Percentiles rank a stretch among this genome's conserved stretches.
These are phyloP conservation scores for Mayamaea pseudoterrestris DNA, from an alignment of 108 stramenopile genomes.

Conservation along the genomic window DNA sequence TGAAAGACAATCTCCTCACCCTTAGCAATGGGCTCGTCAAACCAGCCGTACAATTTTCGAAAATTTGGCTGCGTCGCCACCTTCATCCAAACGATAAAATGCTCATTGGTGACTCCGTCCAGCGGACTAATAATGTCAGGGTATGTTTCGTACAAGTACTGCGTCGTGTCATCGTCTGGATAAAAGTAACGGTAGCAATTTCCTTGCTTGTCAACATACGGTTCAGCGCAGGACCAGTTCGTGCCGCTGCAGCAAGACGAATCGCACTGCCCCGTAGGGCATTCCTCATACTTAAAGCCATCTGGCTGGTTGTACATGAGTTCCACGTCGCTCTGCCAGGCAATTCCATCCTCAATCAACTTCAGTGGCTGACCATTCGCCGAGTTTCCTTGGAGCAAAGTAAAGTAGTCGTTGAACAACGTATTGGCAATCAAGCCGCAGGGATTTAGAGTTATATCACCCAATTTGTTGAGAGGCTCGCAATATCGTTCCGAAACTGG, in stretches of 20 bases:
- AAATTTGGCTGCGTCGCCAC: constrained; percentile 84
- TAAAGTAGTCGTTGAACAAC: constrained; percentile 90
- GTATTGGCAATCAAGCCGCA: constrained; percentile 98
- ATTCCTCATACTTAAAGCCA: constrained; percentile 49
- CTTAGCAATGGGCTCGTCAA: constrained; percentile 67
- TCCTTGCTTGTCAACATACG: constrained; percentile 36
- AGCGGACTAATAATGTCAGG: constrained; percentile 65
- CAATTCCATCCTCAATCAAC: constrained; percentile 86
- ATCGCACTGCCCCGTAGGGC: constrained; percentile 30
- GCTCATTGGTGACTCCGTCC: constrained; percentile 92
- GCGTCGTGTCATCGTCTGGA: constrained; percentile 72
- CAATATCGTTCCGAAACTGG: constrained; percentile 15
- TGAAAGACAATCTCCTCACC: constrained; percentile 60
- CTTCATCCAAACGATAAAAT: constrained; percentile 99
- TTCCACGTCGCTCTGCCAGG: constrained; percentile 91
- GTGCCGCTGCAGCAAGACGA: constrained; percentile 36
- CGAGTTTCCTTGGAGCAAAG: constrained; percentile 21
- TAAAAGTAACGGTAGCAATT: constrained; percentile 78
- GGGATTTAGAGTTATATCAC: constrained; percentile 73
- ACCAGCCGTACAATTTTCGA: constrained; percentile 95
- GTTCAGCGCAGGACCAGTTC: constrained; percentile 47
- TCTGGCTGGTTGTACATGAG: constrained; percentile 75
- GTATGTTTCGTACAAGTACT: constrained; percentile 79
- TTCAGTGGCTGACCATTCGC: constrained; percentile 20
- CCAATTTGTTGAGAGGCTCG: constrained; percentile 44